Percentiles rank a stretch among this genome's conserved stretches.
Evolutionary conservation across 1,284 basidiomycete species (phyloP).

Genomic region (Fomitopsis palustris): DNA sequence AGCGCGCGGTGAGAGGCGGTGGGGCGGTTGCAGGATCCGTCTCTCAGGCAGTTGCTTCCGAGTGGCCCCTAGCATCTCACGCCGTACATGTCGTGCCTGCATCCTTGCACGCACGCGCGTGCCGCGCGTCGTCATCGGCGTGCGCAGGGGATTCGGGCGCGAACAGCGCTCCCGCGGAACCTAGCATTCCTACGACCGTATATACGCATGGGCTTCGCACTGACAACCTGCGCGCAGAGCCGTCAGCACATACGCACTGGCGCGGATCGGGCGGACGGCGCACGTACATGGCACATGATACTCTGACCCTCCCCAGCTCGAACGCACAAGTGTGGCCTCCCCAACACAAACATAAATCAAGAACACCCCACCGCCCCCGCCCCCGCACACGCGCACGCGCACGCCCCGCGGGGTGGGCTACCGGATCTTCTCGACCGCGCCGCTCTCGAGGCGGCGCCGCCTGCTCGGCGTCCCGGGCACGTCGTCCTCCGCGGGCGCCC

Average conservation of each 20-base stretch:
- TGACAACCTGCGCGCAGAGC: not conserved
- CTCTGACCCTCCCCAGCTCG: not conserved
- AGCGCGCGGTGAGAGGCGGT: not conserved
- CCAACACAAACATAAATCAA: not conserved
- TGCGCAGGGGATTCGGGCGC: not conserved
- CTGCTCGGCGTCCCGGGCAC: slow-evolving; percentile 43
- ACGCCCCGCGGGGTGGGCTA: not conserved
- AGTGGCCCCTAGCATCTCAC: not conserved
- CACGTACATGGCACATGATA: not conserved
- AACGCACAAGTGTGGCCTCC: not conserved
- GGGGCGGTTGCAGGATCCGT: not conserved
- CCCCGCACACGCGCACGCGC: not conserved
- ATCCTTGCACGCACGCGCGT: not conserved
- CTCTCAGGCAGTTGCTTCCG: not conserved
- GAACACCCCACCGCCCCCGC: not conserved
- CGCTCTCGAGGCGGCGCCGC: slow-evolving; percentile 60
- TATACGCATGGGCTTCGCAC: not conserved
- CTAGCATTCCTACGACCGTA: not conserved
- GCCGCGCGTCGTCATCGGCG: not conserved
- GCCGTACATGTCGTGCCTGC: not conserved
- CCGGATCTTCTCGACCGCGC: slow-evolving; percentile 52
- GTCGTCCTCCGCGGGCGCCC: slow-evolving; percentile 17
- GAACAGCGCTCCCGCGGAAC: not conserved
- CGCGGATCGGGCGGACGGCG: not conserved
- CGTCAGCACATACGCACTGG: not conserved